Evolutionary conservation across 192 early-diverging fungal genomes (phyloP).

Genomic region (Coemansia sp.): DNA sequence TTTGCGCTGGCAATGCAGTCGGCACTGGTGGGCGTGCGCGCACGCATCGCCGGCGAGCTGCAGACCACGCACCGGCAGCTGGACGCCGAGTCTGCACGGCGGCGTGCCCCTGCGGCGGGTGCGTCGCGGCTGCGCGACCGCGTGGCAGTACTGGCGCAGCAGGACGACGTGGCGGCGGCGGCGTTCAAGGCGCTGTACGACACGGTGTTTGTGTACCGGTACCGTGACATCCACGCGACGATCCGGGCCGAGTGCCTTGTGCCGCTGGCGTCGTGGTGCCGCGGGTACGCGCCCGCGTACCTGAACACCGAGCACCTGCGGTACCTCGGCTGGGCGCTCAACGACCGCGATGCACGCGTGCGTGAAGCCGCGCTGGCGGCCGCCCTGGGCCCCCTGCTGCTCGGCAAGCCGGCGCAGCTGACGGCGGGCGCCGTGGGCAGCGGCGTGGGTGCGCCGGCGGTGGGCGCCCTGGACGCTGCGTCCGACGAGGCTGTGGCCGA

Average conservation of each 20-base stretch:
- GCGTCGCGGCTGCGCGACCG: slow-evolving; percentile 24
- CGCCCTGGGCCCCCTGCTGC: slow-evolving; percentile 55
- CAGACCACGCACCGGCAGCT: slow-evolving; percentile 69
- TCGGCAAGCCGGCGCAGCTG: slow-evolving; percentile 58
- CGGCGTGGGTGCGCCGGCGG: slow-evolving; percentile 78
- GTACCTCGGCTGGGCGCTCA: slow-evolving; percentile 85
- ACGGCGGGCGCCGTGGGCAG: slow-evolving; percentile 67
- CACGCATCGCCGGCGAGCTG: slow-evolving; percentile 59
- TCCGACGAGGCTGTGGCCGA: slow-evolving; percentile 47
- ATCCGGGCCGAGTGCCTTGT: slow-evolving; percentile 84
- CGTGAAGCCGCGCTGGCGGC: slow-evolving; percentile 70
- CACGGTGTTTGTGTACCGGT: slow-evolving; percentile 85
- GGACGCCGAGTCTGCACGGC: slow-evolving; percentile 54
- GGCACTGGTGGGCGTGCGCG: slow-evolving; percentile 65
- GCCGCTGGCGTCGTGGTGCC: slow-evolving; percentile 80
- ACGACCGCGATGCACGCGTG: slow-evolving; percentile 72
- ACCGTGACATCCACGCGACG: slow-evolving; percentile 79
- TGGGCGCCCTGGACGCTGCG: slow-evolving; percentile 62
- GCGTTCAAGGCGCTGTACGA: slow-evolving; percentile 75
- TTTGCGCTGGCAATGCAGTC: slow-evolving; percentile 64
- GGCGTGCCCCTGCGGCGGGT: slow-evolving; percentile 1
- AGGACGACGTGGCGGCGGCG: slow-evolving; percentile 57
- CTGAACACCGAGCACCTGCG: slow-evolving; percentile 72
- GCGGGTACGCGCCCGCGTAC: slow-evolving; percentile 65
- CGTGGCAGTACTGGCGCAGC: slow-evolving; percentile 50